Percentiles rank a stretch among this genome's conserved stretches.
phyloP scores from a whole-genome alignment of 305 asterid genomes.

The Fraxinus xanthoxyloides region DNA sequence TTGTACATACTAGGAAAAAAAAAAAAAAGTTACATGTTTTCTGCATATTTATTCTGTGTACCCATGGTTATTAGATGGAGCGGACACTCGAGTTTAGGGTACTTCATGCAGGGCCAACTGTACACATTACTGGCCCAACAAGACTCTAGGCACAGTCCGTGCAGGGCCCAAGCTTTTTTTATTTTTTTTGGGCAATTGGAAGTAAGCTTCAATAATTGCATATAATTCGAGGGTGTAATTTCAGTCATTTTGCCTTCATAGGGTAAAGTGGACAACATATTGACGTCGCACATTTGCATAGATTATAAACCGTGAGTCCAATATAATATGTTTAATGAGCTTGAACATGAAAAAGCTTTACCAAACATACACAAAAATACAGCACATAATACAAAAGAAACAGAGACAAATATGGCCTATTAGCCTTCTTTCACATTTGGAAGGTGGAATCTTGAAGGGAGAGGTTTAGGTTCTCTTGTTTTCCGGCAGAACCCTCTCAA shows the following conservation, averaged over 20 bases:
- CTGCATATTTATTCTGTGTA: neutral
- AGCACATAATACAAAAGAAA: neutral
- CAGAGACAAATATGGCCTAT: neutral
- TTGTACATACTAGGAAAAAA: too few species aligned
- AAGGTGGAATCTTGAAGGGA: constrained; percentile 27
- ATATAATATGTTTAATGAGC: neutral
- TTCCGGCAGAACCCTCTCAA: constrained; percentile 33
- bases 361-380: neutral
- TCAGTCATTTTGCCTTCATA: neutral
- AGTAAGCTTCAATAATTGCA: neutral
- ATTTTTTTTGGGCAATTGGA: neutral
- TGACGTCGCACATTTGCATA: neutral
- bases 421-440: constrained; percentile 1
- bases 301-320: neutral
- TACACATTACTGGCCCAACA: neutral
- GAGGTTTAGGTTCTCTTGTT: constrained; percentile 30
- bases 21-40: too few species aligned
- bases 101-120: neutral
- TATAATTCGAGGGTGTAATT: neutral
- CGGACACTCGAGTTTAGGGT: neutral
- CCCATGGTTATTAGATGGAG: neutral
- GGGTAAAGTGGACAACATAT: neutral
- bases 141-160: neutral
- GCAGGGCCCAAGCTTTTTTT: neutral
- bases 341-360: neutral